These are phyloP conservation scores for Geotrichum fermentans DNA, from an alignment of 1,139 yeast species.

Conservation along the genomic window DNA sequence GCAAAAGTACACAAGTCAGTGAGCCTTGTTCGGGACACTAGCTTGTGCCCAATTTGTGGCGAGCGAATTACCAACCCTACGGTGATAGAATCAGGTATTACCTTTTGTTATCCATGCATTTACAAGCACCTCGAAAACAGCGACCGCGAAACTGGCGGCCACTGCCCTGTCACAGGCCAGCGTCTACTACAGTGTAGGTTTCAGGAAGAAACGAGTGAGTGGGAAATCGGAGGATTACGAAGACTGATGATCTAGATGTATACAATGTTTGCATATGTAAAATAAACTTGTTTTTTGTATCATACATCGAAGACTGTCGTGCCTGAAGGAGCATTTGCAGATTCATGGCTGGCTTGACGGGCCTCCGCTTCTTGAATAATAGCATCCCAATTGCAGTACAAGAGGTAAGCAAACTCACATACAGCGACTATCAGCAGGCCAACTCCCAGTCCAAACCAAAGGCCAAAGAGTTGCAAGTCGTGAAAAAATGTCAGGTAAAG, in stretches of 20 bases:
- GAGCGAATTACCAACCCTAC: constrained; percentile 70
- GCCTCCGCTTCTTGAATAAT: constrained; percentile 43
- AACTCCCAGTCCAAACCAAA: constrained; percentile 81
- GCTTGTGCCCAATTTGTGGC: constrained; percentile 67
- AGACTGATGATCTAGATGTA: constrained; percentile 51
- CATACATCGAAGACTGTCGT: too few relatives aligned
- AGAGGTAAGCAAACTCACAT: constrained; percentile 50
- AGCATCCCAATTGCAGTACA: constrained; percentile 51
- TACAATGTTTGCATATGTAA: background rate
- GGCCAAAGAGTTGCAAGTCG: constrained; percentile 56
- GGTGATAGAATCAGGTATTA: constrained; percentile 84
- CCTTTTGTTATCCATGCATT: constrained; percentile 85
- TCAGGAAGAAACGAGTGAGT: constrained; percentile 52
- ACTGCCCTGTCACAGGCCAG: constrained; percentile 82
- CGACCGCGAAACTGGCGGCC: constrained; percentile 52
- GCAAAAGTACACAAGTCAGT: constrained; percentile 28
- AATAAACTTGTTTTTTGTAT: too few relatives aligned
- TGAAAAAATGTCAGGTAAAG: constrained; percentile 54
- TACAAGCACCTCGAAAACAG: constrained; percentile 53
- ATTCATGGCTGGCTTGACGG: constrained; percentile 4
- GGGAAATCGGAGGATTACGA: constrained; percentile 75
- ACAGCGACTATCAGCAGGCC: constrained; percentile 69
- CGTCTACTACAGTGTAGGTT: constrained; percentile 68
- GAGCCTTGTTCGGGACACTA: constrained; percentile 33
- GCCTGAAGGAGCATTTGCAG: too few relatives aligned